Evolutionary conservation across 495 filamentous ascomycete genomes (phyloP).

Genomic region (Glutinoglossum americanum): DNA sequence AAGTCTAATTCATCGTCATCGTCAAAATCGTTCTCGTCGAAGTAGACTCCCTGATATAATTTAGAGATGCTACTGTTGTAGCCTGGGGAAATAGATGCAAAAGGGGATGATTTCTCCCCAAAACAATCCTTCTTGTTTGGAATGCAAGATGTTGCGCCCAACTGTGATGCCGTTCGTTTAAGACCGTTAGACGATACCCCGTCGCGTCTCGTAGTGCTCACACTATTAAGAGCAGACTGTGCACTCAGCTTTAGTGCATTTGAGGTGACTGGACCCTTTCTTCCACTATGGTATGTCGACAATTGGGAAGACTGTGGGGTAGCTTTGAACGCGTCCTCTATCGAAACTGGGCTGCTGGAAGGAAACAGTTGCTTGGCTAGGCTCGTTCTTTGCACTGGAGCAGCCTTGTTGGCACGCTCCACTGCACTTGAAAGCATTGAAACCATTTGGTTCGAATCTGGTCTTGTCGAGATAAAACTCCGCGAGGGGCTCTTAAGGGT

Average conservation of each 20-base stretch:
- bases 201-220: not conserved
- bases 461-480: not conserved
- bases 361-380: not conserved
- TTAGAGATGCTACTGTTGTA: not conserved
- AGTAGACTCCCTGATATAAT: conserved; percentile 22
- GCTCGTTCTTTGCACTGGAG: not conserved
- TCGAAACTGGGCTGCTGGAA: not conserved
- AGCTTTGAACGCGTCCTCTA: not conserved
- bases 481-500: not conserved
- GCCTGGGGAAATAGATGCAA: not conserved
- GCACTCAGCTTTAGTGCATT: not conserved
- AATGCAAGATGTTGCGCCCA: not conserved
- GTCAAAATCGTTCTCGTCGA: conserved; percentile 46
- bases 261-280: not conserved
- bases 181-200: not conserved
- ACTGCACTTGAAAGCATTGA: not conserved
- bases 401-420: not conserved
- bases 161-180: not conserved
- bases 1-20: conserved; percentile 44
- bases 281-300: not conserved
- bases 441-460: not conserved
- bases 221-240: not conserved
- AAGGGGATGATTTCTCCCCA: not conserved
- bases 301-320: not conserved
- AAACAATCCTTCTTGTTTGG: not conserved